Conservation (phyloP, 2,329 filamentous ascomycete species). For the Penicillium sp. region DNA sequence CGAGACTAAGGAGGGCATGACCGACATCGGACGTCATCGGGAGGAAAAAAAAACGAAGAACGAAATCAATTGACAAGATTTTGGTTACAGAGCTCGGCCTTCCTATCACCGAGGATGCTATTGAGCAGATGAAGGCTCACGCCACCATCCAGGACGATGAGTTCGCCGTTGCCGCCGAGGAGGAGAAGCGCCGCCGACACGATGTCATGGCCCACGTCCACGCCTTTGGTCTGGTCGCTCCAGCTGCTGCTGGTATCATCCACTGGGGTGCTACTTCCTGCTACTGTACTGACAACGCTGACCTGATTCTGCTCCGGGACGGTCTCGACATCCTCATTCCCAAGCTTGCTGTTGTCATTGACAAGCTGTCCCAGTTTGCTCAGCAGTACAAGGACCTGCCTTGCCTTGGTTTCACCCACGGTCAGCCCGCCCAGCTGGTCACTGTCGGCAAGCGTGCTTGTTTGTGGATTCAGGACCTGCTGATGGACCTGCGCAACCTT, state of each 20-base stretch:
- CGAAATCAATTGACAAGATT: conserved; percentile 24
- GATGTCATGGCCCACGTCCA: conserved; percentile 68
- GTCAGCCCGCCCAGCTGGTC: conserved; percentile 57
- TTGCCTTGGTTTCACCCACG: conserved; percentile 74
- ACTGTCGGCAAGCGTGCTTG: conserved; percentile 65
- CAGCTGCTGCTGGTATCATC: conserved; percentile 77
- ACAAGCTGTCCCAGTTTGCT: conserved; percentile 71
- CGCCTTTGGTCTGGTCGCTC: conserved; percentile 69
- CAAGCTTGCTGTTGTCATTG: conserved; percentile 75
- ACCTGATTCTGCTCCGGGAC: conserved; percentile 73
- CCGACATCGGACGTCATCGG: conserved; percentile 14
- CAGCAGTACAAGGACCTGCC: conserved; percentile 69
- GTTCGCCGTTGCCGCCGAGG: conserved; percentile 69
- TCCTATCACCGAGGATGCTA: conserved; percentile 67
- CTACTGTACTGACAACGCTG: conserved; percentile 68
- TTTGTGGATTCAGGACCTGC: conserved; percentile 72
- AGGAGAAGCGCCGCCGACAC: conserved; percentile 71
- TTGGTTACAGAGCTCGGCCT: conserved; percentile 65
- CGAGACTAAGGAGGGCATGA: conserved; percentile 6
- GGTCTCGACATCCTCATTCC: conserved; percentile 72
- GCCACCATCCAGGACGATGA: conserved; percentile 73
- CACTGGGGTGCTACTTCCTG: conserved; percentile 67
- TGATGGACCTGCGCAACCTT: conserved; percentile 72
- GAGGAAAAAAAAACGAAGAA: background rate
- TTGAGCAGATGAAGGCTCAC: conserved; percentile 73